Evolutionary conservation across 2,329 filamentous ascomycete species (phyloP).

Genomic region (Colletotrichum tofieldiae): DNA sequence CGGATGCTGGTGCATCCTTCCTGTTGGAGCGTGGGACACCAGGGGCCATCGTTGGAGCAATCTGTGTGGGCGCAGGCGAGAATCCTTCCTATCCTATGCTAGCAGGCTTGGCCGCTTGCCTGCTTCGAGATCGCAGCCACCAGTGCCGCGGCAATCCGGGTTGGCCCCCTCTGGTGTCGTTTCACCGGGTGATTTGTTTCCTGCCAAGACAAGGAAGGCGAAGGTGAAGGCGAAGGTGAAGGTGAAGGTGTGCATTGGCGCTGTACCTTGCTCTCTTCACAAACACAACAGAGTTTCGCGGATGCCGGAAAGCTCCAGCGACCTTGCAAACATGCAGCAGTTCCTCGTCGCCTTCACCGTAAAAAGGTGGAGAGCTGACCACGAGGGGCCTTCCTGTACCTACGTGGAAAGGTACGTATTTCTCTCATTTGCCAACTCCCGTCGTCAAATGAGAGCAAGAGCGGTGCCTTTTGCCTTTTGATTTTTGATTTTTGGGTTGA

Average conservation of each 20-base stretch:
- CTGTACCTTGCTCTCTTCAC: neutral
- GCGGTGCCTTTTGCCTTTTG: neutral
- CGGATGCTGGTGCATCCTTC: slow-evolving; percentile 20
- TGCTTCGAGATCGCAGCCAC: slow-evolving; percentile 12
- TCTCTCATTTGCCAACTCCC: neutral
- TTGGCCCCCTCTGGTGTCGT: slow-evolving; percentile 19
- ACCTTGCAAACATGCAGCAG: neutral
- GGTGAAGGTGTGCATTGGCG: neutral
- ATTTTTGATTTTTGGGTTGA: too few species aligned
- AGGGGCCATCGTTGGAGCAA: slow-evolving; percentile 3
- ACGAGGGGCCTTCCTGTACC: slow-evolving; percentile 12
- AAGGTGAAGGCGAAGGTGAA: neutral
- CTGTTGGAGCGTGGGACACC: slow-evolving; percentile 16
- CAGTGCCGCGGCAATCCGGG: slow-evolving; percentile 11
- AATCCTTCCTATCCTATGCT: neutral
- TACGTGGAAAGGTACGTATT: neutral
- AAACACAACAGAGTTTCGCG: neutral
- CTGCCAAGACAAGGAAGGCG: neutral
- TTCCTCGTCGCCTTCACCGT: slow-evolving; percentile 8
- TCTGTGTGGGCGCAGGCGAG: neutral
- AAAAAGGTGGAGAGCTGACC: slow-evolving; percentile 32
- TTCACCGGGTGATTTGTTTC: slow-evolving; percentile 38
- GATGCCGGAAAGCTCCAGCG: slow-evolving; percentile 4
- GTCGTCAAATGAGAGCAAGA: neutral
- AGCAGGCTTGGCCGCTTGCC: neutral